These are phyloP conservation scores for Trypanosomatidae sp. DNA, from an alignment of 208 protist species.

Conservation along the genomic window DNA sequence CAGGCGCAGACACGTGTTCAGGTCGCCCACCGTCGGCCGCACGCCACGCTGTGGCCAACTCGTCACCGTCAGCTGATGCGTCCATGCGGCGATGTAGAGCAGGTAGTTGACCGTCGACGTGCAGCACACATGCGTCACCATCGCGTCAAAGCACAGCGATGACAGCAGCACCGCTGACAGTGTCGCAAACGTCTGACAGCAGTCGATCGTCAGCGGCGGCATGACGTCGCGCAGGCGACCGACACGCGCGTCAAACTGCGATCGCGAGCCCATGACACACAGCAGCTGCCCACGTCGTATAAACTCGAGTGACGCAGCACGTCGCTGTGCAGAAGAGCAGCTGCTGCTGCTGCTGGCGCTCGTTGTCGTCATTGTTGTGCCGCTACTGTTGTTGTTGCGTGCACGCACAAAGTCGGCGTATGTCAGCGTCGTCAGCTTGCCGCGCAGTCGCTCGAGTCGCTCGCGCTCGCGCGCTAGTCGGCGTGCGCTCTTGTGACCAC, in stretches of 20 bases:
- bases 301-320: constrained; percentile 41
- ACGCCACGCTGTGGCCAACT: constrained; percentile 46
- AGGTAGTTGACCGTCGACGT: constrained; percentile 77
- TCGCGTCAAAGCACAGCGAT: constrained; percentile 52
- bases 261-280: constrained; percentile 55
- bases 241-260: constrained; percentile 62
- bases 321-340: too few relatives aligned
- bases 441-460: constrained; percentile 32
- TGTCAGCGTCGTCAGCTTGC: constrained; percentile 42
- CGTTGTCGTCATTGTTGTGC: too few relatives aligned
- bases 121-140: constrained; percentile 35
- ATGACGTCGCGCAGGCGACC: constrained; percentile 32
- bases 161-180: constrained; percentile 60
- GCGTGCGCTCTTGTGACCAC: not conserved
- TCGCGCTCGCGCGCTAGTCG: constrained; percentile 34
- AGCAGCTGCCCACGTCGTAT: constrained; percentile 26
- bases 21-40: constrained; percentile 68
- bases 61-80: constrained; percentile 67
- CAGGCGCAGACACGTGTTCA: constrained; percentile 65
- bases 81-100: constrained; percentile 79
- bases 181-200: constrained; percentile 82
- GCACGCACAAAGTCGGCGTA: constrained; percentile 38
- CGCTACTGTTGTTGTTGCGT: constrained; percentile 12
- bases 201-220: constrained; percentile 64
- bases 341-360: too few relatives aligned